Base-by-base conservation (phyloP, 306 rosid genomes). In the Vigna angularis region DNA sequence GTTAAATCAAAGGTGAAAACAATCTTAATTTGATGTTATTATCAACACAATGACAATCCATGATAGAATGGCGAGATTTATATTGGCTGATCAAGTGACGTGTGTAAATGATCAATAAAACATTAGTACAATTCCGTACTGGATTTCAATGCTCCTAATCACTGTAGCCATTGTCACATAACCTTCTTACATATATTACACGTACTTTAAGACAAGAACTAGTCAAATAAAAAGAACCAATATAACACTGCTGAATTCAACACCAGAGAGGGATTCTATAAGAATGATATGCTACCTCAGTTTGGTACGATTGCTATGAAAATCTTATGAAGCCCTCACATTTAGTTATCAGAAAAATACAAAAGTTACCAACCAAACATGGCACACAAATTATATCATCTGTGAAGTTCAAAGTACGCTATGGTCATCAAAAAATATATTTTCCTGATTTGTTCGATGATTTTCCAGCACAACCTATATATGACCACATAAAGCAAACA, bases 21-120 rank as follows among this genome's bases (percentile, higher is more conserved):
- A 67, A 65, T 72, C 84, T 49, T 45, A 57, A 76, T 66, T 30
- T 32, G 74, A 66, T 73, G 52, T 44, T 62, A 50, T 50, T 3
- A 66, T 55, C 22, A 63, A 75, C 49, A 48, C 38, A 44, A 3
- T 10, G 14, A 11, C 3, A 10, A 44, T 45, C 50, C 50, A 45
- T 45, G 49, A 45, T 42, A 42, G 9, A 42, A 9, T 1, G 47
- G 47, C 47, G 12, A 42, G 15, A 3, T 11, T 11, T 45, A 45
- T 4, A 4, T 45, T 12, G 50, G 50, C 15, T 11, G 15, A 45
- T 45, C 50, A 45, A 44, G 50, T 10, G 0, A 45, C 55, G 11
- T 7, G 3, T 15, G 51, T 10, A 17, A 56, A 26, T n/a, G 15
- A 45, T 45, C 12, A 44, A 13, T 38, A 83, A 24, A 84, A 61